These are phyloP conservation scores for Tillandsia fasciculata DNA, from an alignment of 176 grass and related monocot genomes.

Conservation along the genomic window DNA sequence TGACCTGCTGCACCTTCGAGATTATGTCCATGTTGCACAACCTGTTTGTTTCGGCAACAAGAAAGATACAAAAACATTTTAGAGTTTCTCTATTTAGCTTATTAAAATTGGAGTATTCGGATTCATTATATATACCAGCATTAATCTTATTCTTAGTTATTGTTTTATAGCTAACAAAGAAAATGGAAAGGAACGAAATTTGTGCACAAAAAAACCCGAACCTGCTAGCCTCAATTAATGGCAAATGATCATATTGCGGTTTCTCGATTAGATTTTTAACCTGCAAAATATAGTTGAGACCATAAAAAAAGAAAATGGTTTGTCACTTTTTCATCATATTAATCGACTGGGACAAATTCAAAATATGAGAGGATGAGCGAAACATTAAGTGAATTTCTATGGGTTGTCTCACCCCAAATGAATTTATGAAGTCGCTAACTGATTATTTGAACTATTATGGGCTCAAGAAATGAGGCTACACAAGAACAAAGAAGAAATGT, in stretches of 20 bases:
- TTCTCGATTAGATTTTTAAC: conserved; percentile 96
- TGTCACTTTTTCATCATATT: not conserved
- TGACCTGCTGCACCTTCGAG: conserved; percentile 88
- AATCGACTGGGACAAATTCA: not conserved
- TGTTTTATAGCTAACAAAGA: not conserved
- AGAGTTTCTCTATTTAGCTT: not conserved
- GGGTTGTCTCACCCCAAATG: too few species aligned
- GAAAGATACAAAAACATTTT: not conserved
- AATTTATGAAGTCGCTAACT: too few species aligned
- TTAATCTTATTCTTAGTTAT: not conserved
- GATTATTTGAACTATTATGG: too few species aligned
- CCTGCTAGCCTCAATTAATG: conserved; percentile 98
- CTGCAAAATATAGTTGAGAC: conserved; percentile 30
- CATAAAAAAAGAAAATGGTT: not conserved
- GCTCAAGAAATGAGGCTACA: too few species aligned
- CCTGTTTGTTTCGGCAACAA: conserved; percentile 38
- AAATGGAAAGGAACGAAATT: not conserved
- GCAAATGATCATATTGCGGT: conserved; percentile 89
- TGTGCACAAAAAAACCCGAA: conserved; percentile 21
- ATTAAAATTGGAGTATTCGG: not conserved
- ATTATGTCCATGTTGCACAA: conserved; percentile 99
- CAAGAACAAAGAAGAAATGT: too few species aligned
- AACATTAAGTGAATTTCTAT: too few species aligned
- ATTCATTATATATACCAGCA: too few species aligned
- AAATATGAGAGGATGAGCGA: too few species aligned